Evolutionary conservation across 2,329 filamentous ascomycete species (phyloP).

Genomic region (Cordyceps militaris): DNA sequence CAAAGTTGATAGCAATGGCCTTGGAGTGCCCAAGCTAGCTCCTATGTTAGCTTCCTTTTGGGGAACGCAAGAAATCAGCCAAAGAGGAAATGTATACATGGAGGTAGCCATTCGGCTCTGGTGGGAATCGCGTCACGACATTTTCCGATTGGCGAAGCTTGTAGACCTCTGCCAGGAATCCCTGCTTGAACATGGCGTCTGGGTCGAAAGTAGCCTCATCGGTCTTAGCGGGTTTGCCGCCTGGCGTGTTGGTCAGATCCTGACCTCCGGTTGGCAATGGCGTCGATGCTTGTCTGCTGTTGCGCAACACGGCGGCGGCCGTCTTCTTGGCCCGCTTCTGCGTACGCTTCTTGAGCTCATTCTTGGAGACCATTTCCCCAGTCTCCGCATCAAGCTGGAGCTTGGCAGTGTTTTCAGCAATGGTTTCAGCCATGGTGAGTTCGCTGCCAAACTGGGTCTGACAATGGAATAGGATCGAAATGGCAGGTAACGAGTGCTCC

Average conservation of each 20-base stretch:
- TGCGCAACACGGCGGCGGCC: conserved; percentile 38
- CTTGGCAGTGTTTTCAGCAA: neutral
- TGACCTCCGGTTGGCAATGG: too few relatives aligned
- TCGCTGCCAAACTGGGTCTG: too few relatives aligned
- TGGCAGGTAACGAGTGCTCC: too few relatives aligned
- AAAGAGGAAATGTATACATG: conserved; percentile 37
- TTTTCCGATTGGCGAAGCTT: conserved; percentile 55
- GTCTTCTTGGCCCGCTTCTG: conserved; percentile 71
- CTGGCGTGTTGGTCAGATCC: neutral
- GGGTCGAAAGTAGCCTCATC: conserved; percentile 37
- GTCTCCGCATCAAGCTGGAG: conserved; percentile 48
- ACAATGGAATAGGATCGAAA: too few relatives aligned
- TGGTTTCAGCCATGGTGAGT: neutral
- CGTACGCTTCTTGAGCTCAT: conserved; percentile 52
- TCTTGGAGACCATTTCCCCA: conserved; percentile 59
- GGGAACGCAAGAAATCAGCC: too few relatives aligned
- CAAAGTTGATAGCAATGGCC: conserved; percentile 94
- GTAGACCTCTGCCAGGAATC: conserved; percentile 67
- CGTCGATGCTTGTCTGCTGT: neutral
- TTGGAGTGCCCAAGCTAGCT: conserved; percentile 94
- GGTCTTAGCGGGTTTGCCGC: conserved; percentile 20
- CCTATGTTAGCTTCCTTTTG: too few relatives aligned
- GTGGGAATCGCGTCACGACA: conserved; percentile 70
- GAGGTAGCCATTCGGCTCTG: conserved; percentile 90
- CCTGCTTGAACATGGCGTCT: conserved; percentile 71